These are phyloP conservation scores for Phytopythium ostracodes DNA, from an alignment of 352 stramenopile genomes.

Conservation along the genomic window DNA sequence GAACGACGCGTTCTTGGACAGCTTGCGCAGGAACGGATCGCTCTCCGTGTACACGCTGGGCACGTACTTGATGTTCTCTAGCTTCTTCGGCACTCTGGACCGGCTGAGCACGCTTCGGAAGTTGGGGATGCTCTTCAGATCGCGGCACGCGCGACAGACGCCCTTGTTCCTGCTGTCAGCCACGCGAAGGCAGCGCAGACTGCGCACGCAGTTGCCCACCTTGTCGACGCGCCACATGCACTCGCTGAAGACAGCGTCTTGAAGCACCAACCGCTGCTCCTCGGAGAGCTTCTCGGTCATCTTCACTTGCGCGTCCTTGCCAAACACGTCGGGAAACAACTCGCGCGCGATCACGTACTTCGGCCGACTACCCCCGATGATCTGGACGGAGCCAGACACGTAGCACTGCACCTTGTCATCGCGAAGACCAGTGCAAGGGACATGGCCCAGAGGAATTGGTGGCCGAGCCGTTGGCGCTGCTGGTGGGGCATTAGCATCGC, in stretches of 20 bases:
- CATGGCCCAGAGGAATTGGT: constrained; percentile 14
- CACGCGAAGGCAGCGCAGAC: constrained; percentile 58
- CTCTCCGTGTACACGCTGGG: constrained; percentile 73
- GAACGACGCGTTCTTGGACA: constrained; percentile 76
- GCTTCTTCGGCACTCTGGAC: constrained; percentile 62
- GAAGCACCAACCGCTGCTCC: constrained; percentile 47
- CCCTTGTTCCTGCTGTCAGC: constrained; percentile 27
- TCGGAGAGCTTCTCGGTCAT: constrained; percentile 56
- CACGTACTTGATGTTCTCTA: constrained; percentile 80
- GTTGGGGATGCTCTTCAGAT: constrained; percentile 62
- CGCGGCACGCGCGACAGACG: constrained; percentile 61
- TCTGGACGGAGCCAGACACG: constrained; percentile 55
- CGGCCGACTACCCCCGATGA: constrained; percentile 70
- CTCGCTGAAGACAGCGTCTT: constrained; percentile 75
- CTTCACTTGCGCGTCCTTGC: constrained; percentile 49
- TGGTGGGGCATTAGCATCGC: background rate
- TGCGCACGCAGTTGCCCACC: constrained; percentile 63
- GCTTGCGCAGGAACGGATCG: constrained; percentile 71
- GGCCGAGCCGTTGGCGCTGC: constrained; percentile 8
- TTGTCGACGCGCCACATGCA: constrained; percentile 82
- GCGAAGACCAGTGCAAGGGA: constrained; percentile 59
- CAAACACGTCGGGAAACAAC: constrained; percentile 60
- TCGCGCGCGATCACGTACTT: constrained; percentile 82
- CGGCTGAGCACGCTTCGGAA: constrained; percentile 76
- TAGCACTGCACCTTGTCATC: constrained; percentile 62